Evolutionary conservation across 2,329 filamentous ascomycete genomes (phyloP), one percentile per base, ranked within the genome.

Genomic region (Pyricularia sp.): DNA sequence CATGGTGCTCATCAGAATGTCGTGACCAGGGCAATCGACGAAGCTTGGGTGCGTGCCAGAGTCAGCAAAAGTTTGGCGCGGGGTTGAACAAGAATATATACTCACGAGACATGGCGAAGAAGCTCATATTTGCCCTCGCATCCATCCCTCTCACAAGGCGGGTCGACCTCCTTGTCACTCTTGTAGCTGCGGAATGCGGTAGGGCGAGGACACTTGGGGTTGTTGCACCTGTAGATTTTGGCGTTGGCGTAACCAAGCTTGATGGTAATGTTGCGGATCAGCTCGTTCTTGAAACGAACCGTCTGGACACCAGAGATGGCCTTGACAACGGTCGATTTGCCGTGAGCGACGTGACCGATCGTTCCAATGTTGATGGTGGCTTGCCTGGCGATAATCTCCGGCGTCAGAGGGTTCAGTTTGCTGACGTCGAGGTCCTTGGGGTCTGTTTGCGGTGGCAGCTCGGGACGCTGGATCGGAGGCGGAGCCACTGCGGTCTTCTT

Each of bases 1-100:
- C 95, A 99, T 99, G 76, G 95, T 99, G 83, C 94, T 98, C 95
- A 99, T 99, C 80, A 99, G 94, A 93, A 99, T 99, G 83, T 99
- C 95, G 92, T 99, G 95, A 81, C 95, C 95, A 69, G 95, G 95
- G 86, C 95, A 98, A 81, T 98, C 95, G 74, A 98, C 95, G 79
- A 98, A 99, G 20, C 92, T 94, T 68, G 42, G 2, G 9, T 14
- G 42, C 1, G 9, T 14, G 20, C 9, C 5, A 25, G 14, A 9
- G 26, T 31, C 33, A 67, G 65, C 26, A 50, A 9, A 67, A 3
- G 42, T 58, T 5, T 59, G 17, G n/a, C n/a, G 5, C 7, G 33
- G 33, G 65, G 12, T 20, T n/a, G 25, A 10, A 28, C 65, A 28
- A 42, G 23, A 5, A 68, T 23, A 20, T 17, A 66, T 28, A 87